A percentile compares a stretch with the other conserved stretches of the same genome.
These are phyloP conservation scores for Panaeolus cyanescens DNA, from an alignment of 768 basidiomycete species.

Conservation along the genomic window DNA sequence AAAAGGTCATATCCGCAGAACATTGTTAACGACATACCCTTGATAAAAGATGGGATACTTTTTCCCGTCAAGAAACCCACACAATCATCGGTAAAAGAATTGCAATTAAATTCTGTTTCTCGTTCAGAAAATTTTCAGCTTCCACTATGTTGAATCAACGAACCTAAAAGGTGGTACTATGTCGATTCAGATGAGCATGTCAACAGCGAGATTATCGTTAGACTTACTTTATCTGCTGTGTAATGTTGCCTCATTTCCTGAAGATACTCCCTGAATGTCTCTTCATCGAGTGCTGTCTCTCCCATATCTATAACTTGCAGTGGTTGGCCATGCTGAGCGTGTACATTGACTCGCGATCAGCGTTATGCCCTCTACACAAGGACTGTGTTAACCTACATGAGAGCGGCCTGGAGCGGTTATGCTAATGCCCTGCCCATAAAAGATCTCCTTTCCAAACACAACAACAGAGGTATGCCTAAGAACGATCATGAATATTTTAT, in stretches of 20 bases:
- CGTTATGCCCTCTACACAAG: not conserved
- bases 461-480: constrained; percentile 89
- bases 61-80: constrained; percentile 85
- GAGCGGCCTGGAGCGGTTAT: constrained; percentile 76
- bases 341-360: not conserved
- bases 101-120: constrained; percentile 85
- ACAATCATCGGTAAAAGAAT: constrained; percentile 90
- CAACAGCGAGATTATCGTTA: not conserved
- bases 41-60: constrained; percentile 81
- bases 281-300: constrained; percentile 77
- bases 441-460: constrained; percentile 82
- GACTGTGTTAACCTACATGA: constrained; percentile 57
- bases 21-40: constrained; percentile 48
- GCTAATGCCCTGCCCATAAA: constrained; percentile 87
- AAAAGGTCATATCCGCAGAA: not conserved
- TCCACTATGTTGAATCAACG: constrained; percentile 3
- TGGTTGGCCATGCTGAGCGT: constrained; percentile 70
- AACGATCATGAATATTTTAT: not conserved
- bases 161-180: constrained; percentile 87
- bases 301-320: constrained; percentile 74
- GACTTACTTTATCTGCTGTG: constrained; percentile 82
- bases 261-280: constrained; percentile 86
- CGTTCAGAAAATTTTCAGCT: not conserved
- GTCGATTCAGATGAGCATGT: constrained; percentile 6
- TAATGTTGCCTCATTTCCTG: constrained; percentile 75